Conservation (phyloP, 495 filamentous ascomycete species). For the Geopyxis carbonaria region DNA sequence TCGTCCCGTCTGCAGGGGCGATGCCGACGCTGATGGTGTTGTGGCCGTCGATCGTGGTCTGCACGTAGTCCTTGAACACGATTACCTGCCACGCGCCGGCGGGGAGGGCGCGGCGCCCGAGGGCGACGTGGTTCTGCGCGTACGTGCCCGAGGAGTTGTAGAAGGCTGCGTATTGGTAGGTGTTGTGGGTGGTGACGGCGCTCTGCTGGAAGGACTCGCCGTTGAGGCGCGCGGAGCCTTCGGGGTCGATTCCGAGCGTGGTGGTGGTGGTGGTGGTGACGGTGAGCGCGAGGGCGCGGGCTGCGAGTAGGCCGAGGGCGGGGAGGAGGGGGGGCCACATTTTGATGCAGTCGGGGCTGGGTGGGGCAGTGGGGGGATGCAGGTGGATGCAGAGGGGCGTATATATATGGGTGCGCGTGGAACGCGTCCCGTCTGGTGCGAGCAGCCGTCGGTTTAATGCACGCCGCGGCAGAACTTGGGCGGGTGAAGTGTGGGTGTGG, state of each 20-base stretch:
- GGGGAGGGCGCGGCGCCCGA: conserved; percentile 29
- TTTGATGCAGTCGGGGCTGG: too few relatives aligned
- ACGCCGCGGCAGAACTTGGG: too few relatives aligned
- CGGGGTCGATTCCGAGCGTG: conserved; percentile 18
- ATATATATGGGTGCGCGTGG: too few relatives aligned
- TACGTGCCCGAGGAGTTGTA: conserved; percentile 26
- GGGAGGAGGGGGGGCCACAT: too few relatives aligned
- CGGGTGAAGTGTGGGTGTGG: too few relatives aligned
- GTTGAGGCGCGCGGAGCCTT: conserved; percentile 23
- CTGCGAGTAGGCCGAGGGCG: neutral
- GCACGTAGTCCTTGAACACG: conserved; percentile 32
- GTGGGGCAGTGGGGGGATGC: too few relatives aligned
- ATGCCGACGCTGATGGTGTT: conserved; percentile 36
- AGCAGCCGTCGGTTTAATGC: too few relatives aligned
- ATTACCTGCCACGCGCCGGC: conserved; percentile 28
- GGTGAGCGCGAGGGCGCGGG: conserved; percentile 3
- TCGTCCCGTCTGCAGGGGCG: conserved; percentile 32
- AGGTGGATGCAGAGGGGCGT: too few relatives aligned
- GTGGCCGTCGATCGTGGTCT: conserved; percentile 34
- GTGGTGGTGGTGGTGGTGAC: conserved; percentile 9
- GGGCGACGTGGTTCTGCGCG: conserved; percentile 27
- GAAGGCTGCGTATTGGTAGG: conserved; percentile 32
- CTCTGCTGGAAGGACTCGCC: conserved; percentile 26
- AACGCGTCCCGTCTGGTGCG: too few relatives aligned
- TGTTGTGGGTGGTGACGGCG: conserved; percentile 23